Conservation (phyloP, 2,329 filamentous ascomycete genomes). For the Sclerotiophoma versabilis region DNA sequence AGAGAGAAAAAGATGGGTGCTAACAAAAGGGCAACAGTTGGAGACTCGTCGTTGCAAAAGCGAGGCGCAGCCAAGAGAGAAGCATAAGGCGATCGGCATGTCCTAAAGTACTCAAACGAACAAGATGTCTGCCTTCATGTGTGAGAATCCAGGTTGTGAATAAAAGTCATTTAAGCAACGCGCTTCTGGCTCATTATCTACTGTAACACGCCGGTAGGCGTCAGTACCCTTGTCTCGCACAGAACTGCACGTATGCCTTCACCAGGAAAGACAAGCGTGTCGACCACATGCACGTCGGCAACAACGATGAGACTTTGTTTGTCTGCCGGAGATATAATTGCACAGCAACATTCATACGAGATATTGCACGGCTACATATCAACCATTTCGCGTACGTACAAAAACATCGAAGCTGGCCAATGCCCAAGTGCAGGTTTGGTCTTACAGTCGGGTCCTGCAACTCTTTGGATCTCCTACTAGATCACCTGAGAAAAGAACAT, state of each 20-base stretch:
- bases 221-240: constrained; percentile 7
- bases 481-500: constrained; percentile 14
- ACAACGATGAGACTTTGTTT: constrained; percentile 17
- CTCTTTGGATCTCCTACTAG: constrained; percentile 3
- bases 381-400: background rate
- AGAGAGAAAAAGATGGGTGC: constrained; percentile 30
- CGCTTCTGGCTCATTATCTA: constrained; percentile 11
- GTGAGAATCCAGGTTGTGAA: too few species aligned
- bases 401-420: constrained; percentile 6
- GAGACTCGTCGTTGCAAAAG: constrained; percentile 1
- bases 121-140: too few species aligned
- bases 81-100: too few species aligned
- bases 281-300: constrained; percentile 23
- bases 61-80: too few species aligned
- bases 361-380: constrained; percentile 8
- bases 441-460: background rate
- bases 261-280: constrained; percentile 21
- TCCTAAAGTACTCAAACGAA: too few species aligned
- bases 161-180: too few species aligned
- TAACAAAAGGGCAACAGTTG: constrained; percentile 28
- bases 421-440: constrained; percentile 12
- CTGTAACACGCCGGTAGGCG: background rate
- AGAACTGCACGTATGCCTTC: constrained; percentile 14
- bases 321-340: constrained; percentile 7
- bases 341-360: background rate